phyloP scores from a whole-genome alignment of 805 yeast genomes.

The Dipodascopsis tothii region DNA sequence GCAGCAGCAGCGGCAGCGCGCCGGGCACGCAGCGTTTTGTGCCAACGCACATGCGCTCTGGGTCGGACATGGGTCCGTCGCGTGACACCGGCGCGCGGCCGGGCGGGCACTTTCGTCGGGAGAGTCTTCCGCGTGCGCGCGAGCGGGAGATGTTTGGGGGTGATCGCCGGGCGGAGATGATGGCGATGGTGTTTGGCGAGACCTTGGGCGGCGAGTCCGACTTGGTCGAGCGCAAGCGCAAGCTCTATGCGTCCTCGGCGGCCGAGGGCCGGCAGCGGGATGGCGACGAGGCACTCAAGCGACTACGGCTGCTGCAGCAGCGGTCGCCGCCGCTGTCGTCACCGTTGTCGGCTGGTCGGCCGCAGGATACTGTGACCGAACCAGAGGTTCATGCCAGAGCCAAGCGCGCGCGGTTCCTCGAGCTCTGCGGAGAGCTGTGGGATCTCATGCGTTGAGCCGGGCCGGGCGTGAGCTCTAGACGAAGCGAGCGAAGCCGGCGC shows the following conservation, averaged over 20 bases:
- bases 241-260: not conserved
- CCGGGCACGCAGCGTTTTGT: too few species aligned
- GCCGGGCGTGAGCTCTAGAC: too few species aligned
- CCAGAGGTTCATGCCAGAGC: not conserved
- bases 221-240: not conserved
- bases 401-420: constrained; percentile 23
- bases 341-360: not conserved
- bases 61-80: not conserved
- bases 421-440: constrained; percentile 31
- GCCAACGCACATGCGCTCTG: not conserved
- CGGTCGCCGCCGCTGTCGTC: not conserved
- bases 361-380: not conserved
- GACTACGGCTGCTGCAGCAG: not conserved
- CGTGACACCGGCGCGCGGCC: not conserved
- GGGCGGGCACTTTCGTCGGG: too few species aligned
- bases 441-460: constrained; percentile 26
- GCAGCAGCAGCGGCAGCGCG: too few species aligned
- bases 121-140: too few species aligned
- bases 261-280: not conserved
- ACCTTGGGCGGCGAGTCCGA: not conserved
- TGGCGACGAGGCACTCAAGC: not conserved
- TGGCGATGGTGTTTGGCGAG: not conserved
- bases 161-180: not conserved
- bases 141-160: too few species aligned
- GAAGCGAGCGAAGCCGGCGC: too few species aligned